Conservation (phyloP, 2,329 filamentous ascomycete genomes). For the Beauveria australis region DNA sequence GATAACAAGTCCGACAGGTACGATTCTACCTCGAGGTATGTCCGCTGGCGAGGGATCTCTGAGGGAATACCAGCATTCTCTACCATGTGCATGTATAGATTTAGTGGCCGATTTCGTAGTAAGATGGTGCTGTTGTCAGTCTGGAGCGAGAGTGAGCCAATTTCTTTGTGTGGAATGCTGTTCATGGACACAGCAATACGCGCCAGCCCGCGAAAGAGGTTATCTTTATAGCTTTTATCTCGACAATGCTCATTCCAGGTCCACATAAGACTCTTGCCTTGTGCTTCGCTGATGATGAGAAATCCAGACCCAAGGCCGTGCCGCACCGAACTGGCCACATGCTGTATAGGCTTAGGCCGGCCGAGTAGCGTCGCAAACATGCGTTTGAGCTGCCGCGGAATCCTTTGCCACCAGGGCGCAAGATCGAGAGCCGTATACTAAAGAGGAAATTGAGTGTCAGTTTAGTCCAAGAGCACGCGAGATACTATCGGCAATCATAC, state of each 20-base stretch:
- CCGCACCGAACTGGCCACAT: not conserved
- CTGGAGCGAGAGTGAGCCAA: conserved; percentile 18
- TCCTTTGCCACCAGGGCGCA: not conserved
- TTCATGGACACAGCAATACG: conserved; percentile 20
- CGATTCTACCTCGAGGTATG: conserved; percentile 23
- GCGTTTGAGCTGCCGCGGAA: not conserved
- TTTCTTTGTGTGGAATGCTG: conserved; percentile 13
- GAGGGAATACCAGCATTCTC: conserved; percentile 27
- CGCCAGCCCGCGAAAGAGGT: conserved; percentile 20
- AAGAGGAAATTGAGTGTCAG: not conserved
- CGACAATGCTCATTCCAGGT: conserved; percentile 12
- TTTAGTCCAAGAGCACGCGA: not conserved
- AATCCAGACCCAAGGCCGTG: not conserved
- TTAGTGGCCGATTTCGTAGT: conserved; percentile 27
- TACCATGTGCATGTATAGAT: conserved; percentile 21
- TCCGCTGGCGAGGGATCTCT: conserved; percentile 23
- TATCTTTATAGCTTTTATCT: conserved; percentile 11
- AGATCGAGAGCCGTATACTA: not conserved
- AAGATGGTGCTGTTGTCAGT: conserved; percentile 17
- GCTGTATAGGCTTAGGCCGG: not conserved
- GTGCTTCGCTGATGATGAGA: not conserved
- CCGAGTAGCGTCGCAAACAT: not conserved
- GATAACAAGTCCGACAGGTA: conserved; percentile 23
- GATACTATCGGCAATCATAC: not conserved
- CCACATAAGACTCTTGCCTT: not conserved